A percentile compares a stretch with the other conserved stretches of the same genome.
phyloP scores from a whole-genome alignment of 345 rosid species.

The Dovyalis caffra region DNA sequence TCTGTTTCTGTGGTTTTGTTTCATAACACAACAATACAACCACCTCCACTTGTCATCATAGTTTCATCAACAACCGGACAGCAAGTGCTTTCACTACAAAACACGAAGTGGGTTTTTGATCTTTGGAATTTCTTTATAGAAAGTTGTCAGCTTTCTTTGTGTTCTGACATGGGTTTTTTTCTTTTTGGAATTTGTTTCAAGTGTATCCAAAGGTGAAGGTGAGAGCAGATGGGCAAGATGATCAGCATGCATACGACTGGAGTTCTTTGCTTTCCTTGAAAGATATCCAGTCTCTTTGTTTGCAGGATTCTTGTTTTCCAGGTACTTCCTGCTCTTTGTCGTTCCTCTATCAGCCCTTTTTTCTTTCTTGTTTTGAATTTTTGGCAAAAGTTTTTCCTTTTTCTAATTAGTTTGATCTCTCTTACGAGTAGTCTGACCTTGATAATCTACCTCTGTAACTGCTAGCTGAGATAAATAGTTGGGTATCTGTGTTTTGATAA shows the following conservation, averaged over 20 bases:
- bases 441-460: neutral
- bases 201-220: conserved; percentile 70
- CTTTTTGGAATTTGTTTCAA: conserved; percentile 10
- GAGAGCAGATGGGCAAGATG: conserved; percentile 31
- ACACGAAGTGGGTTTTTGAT: conserved; percentile 15
- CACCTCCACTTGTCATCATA: neutral
- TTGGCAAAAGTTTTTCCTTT: neutral
- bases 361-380: neutral
- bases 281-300: conserved; percentile 47
- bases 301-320: conserved; percentile 43
- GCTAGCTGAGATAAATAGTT: neutral
- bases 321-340: conserved; percentile 24
- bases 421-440: neutral
- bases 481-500: neutral
- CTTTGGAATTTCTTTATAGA: neutral
- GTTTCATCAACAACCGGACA: neutral
- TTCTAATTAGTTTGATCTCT: neutral
- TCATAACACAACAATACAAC: conserved; percentile 2
- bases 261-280: conserved; percentile 45
- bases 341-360: neutral
- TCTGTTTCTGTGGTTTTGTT: neutral
- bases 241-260: conserved; percentile 24
- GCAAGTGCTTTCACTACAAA: neutral
- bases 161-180: conserved; percentile 15
- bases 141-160: neutral